Percentiles rank a stretch among this genome's conserved stretches.
Conservation (phyloP, 2,329 filamentous ascomycete species). For the Neofusicoccum cordaticola region DNA sequence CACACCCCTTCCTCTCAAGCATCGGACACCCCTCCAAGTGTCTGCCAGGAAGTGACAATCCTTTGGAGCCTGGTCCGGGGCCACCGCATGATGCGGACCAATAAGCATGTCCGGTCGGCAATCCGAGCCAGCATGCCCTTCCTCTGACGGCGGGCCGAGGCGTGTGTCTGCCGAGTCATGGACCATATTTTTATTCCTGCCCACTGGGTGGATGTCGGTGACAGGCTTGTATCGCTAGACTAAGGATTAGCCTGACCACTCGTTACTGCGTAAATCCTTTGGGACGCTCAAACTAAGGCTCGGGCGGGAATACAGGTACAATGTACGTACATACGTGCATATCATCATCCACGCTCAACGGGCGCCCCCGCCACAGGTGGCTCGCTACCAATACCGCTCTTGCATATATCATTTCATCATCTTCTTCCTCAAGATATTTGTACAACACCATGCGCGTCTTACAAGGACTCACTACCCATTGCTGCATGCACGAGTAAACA, state of each 20-base stretch:
- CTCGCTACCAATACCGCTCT: not conserved
- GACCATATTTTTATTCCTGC: not conserved
- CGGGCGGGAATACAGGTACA: not conserved
- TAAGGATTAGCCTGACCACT: not conserved
- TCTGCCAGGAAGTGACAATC: not conserved
- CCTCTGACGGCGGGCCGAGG: constrained; percentile 7
- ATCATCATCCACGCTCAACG: not conserved
- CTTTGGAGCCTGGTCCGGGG: not conserved
- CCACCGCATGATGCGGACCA: not conserved
- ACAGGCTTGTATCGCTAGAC: not conserved
- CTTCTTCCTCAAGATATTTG: not conserved
- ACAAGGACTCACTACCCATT: not conserved
- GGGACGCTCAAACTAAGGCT: not conserved
- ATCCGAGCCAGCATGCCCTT: constrained; percentile 1
- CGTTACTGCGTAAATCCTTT: not conserved
- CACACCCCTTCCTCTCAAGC: not conserved
- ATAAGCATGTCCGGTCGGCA: not conserved
- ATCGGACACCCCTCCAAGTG: not conserved
- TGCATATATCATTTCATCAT: not conserved
- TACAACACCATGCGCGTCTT: not conserved
- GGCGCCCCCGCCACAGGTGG: not conserved
- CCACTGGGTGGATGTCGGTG: not conserved
- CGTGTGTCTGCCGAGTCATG: constrained; percentile 14
- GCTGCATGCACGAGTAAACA: not conserved
- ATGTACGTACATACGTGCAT: not conserved